Percentiles rank a stretch among this genome's conserved stretches.
phyloP scores from a whole-genome alignment of 2,329 filamentous ascomycete species.

The Fusarium sacchari region DNA sequence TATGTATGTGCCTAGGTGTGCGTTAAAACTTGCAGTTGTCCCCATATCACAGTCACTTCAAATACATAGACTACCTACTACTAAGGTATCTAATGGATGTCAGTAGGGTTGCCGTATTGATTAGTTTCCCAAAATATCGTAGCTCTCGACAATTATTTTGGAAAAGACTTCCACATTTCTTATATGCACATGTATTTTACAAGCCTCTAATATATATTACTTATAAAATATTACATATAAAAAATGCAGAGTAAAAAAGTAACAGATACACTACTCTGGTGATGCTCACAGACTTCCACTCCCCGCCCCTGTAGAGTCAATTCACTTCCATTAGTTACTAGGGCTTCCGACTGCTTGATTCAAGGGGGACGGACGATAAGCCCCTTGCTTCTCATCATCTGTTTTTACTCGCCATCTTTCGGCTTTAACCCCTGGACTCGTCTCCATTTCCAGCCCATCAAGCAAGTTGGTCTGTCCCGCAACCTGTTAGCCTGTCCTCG shows the following conservation, averaged over 20 bases:
- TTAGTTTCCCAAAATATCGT: background rate
- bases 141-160: background rate
- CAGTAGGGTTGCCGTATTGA: background rate
- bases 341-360: constrained; percentile 2
- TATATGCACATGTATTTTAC: too few relatives aligned
- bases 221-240: too few relatives aligned
- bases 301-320: background rate
- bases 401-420: background rate
- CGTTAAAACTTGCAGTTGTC: background rate
- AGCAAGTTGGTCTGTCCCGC: constrained; percentile 5
- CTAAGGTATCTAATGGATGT: background rate
- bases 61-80: background rate
- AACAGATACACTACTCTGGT: background rate
- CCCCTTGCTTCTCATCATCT: constrained; percentile 12
- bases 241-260: too few relatives aligned
- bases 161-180: background rate
- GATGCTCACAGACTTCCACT: background rate
- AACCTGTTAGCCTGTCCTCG: constrained; percentile 12
- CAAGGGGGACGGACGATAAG: constrained; percentile 8
- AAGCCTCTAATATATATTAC: too few relatives aligned
- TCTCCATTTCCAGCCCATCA: constrained; percentile 1
- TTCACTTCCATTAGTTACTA: background rate
- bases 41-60: constrained; percentile 2
- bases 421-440: constrained; percentile 16
- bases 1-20: too few relatives aligned